Conservation (phyloP, 2,329 filamentous ascomycete genomes). For the Rhytidhysteron rufulum region DNA sequence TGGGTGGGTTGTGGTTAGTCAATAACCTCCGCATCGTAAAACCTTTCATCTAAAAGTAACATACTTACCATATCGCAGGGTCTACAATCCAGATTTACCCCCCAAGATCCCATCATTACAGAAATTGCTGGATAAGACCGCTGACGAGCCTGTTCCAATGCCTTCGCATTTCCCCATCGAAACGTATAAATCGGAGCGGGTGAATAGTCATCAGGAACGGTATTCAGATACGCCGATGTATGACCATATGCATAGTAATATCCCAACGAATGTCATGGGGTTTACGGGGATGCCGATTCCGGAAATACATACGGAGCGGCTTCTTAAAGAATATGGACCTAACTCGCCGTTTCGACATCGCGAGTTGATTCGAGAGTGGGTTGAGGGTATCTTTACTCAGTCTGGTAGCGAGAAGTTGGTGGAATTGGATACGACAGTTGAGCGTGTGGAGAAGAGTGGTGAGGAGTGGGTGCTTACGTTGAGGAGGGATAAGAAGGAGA, state of each 20-base stretch:
- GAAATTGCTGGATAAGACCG: constrained; percentile 9
- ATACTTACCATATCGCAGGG: constrained; percentile 8
- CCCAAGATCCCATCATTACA: constrained; percentile 11
- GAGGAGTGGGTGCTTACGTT: constrained; percentile 53
- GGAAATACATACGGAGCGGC: constrained; percentile 36
- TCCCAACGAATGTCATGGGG: constrained; percentile 57
- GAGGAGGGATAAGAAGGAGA: constrained; percentile 32
- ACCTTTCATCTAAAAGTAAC: background rate
- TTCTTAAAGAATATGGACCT: constrained; percentile 49
- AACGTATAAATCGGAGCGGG: constrained; percentile 9
- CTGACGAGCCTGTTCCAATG: constrained; percentile 14
- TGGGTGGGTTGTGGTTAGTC: constrained; percentile 61
- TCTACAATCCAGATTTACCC: constrained; percentile 17
- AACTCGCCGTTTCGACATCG: constrained; percentile 62
- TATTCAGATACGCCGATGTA: constrained; percentile 45
- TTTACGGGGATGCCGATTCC: constrained; percentile 57
- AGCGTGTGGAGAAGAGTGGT: constrained; percentile 50
- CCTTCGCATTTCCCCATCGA: constrained; percentile 17
- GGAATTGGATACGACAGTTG: constrained; percentile 59
- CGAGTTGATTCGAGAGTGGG: constrained; percentile 53
- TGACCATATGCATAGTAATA: constrained; percentile 63
- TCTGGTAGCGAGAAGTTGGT: constrained; percentile 53
- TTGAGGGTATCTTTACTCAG: constrained; percentile 50
- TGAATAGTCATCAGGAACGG: constrained; percentile 11
- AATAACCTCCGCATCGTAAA: background rate